Evolutionary conservation across 1,139 yeast species (phyloP).

Genomic region (Entelexis sorbosivorans): DNA sequence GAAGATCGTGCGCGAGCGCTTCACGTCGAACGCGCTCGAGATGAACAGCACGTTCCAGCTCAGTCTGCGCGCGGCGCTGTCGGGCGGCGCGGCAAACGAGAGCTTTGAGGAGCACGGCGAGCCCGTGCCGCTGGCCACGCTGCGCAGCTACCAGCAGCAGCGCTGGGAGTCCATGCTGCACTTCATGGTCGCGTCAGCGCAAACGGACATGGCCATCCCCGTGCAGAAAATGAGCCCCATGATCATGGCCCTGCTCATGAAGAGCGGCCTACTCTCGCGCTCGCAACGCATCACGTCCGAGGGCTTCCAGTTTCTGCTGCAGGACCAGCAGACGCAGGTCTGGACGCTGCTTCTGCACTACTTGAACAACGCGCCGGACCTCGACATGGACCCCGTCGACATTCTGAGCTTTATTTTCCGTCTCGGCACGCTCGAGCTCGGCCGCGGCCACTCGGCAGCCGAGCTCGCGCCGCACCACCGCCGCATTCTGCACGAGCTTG

Average conservation of each 20-base stretch:
- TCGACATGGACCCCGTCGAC: constrained; percentile 92
- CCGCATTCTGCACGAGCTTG: constrained; percentile 75
- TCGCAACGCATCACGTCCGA: constrained; percentile 65
- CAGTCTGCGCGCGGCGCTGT: constrained; percentile 70
- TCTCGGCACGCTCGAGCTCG: constrained; percentile 84
- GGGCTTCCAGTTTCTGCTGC: constrained; percentile 88
- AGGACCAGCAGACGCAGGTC: constrained; percentile 86
- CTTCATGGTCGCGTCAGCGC: constrained; percentile 72
- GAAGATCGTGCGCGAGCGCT: constrained; percentile 61
- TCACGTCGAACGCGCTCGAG: constrained; percentile 44
- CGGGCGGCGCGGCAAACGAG: constrained; percentile 50
- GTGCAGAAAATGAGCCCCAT: constrained; percentile 37
- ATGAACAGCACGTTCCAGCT: constrained; percentile 64
- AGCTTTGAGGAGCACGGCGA: constrained; percentile 43
- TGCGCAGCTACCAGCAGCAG: constrained; percentile 69
- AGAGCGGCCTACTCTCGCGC: constrained; percentile 81
- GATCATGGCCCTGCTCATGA: constrained; percentile 35
- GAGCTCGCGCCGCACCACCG: constrained; percentile 71
- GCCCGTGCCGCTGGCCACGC: constrained; percentile 46
- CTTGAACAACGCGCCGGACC: constrained; percentile 67
- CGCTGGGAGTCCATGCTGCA: constrained; percentile 95
- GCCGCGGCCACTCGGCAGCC: constrained; percentile 67
- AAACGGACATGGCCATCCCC: constrained; percentile 6
- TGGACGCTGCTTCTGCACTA: constrained; percentile 89
- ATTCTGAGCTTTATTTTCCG: constrained; percentile 86